These are phyloP conservation scores for Ceratocystis cubensis DNA, from an alignment of 2,329 filamentous ascomycete genomes.

Conservation along the genomic window DNA sequence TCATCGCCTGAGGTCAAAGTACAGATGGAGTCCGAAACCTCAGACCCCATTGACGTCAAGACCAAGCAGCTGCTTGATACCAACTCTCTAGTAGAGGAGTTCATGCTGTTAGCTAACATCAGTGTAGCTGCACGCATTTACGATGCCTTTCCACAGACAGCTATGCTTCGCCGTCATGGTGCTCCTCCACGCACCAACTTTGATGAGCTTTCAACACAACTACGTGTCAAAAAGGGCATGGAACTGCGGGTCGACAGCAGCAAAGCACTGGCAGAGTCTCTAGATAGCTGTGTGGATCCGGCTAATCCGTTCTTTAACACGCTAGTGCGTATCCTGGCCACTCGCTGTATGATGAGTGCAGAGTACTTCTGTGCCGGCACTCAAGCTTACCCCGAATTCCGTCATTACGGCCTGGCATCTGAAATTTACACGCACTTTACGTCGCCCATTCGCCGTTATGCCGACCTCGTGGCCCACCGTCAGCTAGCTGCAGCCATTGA, in stretches of 20 bases:
- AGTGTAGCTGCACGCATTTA: conserved; percentile 86
- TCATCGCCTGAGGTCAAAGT: conserved; percentile 97
- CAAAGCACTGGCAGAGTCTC: conserved; percentile 81
- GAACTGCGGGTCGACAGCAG: conserved; percentile 76
- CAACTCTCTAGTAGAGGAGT: conserved; percentile 95
- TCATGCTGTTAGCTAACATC: conserved; percentile 97
- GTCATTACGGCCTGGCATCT: conserved; percentile 89
- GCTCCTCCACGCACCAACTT: conserved; percentile 93
- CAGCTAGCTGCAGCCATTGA: conserved; percentile 92
- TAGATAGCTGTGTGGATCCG: conserved; percentile 71
- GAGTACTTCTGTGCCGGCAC: conserved; percentile 97
- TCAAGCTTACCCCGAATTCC: conserved; percentile 85
- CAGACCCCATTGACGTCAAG: conserved; percentile 90
- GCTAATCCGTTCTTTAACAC: conserved; percentile 95
- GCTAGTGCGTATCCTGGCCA: conserved; percentile 90
- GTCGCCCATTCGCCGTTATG: conserved; percentile 90
- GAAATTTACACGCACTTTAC: conserved; percentile 99
- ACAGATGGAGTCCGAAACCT: conserved; percentile 75
- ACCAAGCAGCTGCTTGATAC: conserved; percentile 89
- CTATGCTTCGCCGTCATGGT: conserved; percentile 81
- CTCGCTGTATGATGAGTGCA: conserved; percentile 96
- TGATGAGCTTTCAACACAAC: conserved; percentile 81
- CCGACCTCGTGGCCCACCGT: conserved; percentile 86
- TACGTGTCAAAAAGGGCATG: conserved; percentile 72
- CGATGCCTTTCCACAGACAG: conserved; percentile 85